Evolutionary conservation across 352 stramenopile genomes (phyloP).

Genomic region (Phytophthora quininea): DNA sequence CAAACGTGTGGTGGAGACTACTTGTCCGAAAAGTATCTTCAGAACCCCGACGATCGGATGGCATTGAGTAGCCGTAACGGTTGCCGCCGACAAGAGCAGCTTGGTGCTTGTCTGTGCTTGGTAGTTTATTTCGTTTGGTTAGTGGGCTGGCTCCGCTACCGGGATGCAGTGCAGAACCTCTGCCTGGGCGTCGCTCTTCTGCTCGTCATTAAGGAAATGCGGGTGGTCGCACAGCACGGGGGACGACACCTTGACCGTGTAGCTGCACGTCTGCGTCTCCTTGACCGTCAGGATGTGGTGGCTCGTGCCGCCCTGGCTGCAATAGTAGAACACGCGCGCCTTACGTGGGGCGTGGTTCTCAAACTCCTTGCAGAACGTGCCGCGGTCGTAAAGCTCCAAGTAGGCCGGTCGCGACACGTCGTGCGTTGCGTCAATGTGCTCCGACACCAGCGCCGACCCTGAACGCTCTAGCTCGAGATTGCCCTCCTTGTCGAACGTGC

Average conservation of each 20-base stretch:
- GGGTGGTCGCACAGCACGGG: slow-evolving; percentile 81
- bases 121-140: not conserved
- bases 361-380: slow-evolving; percentile 79
- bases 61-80: not conserved
- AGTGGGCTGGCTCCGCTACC: slow-evolving; percentile 2
- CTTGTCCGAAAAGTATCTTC: not conserved
- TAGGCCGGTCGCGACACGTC: slow-evolving; percentile 72
- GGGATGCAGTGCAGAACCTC: slow-evolving; percentile 82
- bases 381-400: slow-evolving; percentile 70
- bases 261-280: slow-evolving; percentile 84
- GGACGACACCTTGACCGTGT: slow-evolving; percentile 82
- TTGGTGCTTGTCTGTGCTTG: not conserved
- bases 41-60: not conserved
- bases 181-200: slow-evolving; percentile 51
- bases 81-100: not conserved
- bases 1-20: not conserved
- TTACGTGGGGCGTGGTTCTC: slow-evolving; percentile 63
- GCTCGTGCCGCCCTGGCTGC: slow-evolving; percentile 63
- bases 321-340: slow-evolving; percentile 78
- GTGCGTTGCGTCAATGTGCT: slow-evolving; percentile 83
- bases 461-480: slow-evolving; percentile 57
- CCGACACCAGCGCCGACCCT: slow-evolving; percentile 58
- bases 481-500: slow-evolving; percentile 49
- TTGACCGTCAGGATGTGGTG: slow-evolving; percentile 81
- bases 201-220: slow-evolving; percentile 79